Base-by-base conservation (phyloP, 805 yeast genomes). In the Metschnikowia proteae region DNA sequence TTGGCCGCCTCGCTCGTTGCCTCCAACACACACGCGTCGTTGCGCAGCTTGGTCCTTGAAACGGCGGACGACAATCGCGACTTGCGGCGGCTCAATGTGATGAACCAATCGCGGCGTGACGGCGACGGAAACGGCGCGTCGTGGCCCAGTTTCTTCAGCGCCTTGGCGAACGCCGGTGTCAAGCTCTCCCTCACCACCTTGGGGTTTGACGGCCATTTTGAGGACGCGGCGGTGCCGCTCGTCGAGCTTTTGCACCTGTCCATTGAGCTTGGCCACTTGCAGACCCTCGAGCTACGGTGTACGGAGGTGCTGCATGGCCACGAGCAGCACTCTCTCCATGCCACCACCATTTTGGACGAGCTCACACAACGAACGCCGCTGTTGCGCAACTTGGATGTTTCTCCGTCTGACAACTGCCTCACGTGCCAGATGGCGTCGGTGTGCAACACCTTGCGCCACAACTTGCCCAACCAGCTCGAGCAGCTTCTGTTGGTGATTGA, bases 181-280 rank as follows among this genome's bases (percentile, higher is more conserved):
- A 25, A 34, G 28, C 46, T 61, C 31, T 10, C 29, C 9, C 30
- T 62, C 17, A 23, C 22, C 8, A 36, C 47, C 1, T 48, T 64
- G 10, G 57, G 53, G 3, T 45, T 65, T 2, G 67, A 64, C 38
- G 68, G 68, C 6, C 57, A 50, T 37, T 47, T 64, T 10, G 54
- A 54, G 4, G 48, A 51, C 26, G 34, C 47, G 1, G 65, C 62
- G 1, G 30, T 23, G 3, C 38, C 4, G 5, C 9, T 60, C 3
- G 49, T 51, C 5, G 25, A 30, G 1, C 10, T 55, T 9, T 26
- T 65, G 6, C 29, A 38, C 23, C 42, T 30, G 9, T 48, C 56
- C 0, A 46, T 62, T 3, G 58, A 58, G 6, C 56, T 63, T 23
- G 32, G 22, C 4, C 38, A 29, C 3, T 45, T 64, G 30, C 38